Evolutionary conservation across 768 basidiomycete species (phyloP), one percentile per base, ranked within the genome.

Genomic region (Lactifluus rugatus): DNA sequence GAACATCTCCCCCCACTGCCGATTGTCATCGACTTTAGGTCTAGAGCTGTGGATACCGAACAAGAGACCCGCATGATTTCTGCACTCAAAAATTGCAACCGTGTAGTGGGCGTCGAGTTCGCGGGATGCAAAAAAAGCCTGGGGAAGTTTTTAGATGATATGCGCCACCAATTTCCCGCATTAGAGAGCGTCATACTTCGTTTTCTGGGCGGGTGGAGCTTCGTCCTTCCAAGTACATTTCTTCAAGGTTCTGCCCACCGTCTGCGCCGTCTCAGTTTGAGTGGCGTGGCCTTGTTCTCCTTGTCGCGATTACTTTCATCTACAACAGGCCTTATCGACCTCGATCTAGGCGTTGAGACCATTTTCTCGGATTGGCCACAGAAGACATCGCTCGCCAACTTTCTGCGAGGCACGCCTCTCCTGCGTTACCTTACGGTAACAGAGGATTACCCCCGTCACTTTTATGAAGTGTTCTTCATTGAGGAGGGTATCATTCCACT

Each of bases 241-340:
- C 41, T 21, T 42, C 41, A 19, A 13, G 41, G 19, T 42, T 42
- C 45, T 9, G 28, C 31, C 36, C 36, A 21, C 3, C 13, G 13
- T 34, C 28, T 58, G 23, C 57, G 36, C 36, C 28, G 26, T 14
- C 57, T 58, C n/a, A 21, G 26, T 5, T 37, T 58, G 14, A 0
- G 2, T 1, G 5, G 2, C 16, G 2, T 39, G 16, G 1, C 7
- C 5, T 4, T 19, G 28, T 2, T 4, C 3, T 34, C 17, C 16
- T 14, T 48, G 13, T 48, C 46, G 5, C 10, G n/a, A 19, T 17
- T 53, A 26, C 34, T 48, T 10, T 58, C 23, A 9, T 53, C 46
- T 5, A 17, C 57, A 34, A 53, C 52, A 3, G 14, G 23, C 11
- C 57, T 42, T 3, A 13, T 32, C 5, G 28, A 53, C 2, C 51